Percentiles rank a stretch among this genome's conserved stretches.
phyloP scores from a whole-genome alignment of 73 alveolate species.

The Paramecium sonneborni region DNA sequence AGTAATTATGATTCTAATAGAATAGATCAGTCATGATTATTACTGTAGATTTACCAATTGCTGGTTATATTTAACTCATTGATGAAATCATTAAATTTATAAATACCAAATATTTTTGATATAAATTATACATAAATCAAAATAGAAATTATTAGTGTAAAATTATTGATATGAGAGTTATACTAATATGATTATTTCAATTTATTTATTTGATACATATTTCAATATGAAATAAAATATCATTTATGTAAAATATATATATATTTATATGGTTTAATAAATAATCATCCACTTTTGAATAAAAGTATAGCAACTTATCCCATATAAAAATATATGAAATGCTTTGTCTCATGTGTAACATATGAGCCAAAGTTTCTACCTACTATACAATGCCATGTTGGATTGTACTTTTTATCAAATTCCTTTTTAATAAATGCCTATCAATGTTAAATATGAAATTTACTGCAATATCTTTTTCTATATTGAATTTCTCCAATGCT shows the following conservation, averaged over 20 bases:
- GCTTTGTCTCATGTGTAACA: slow-evolving; percentile 98
- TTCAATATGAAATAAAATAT: neutral
- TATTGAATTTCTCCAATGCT: slow-evolving; percentile 96
- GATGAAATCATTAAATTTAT: slow-evolving; percentile 68
- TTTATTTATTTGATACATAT: neutral
- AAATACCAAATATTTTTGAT: neutral
- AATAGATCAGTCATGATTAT: slow-evolving; percentile 72
- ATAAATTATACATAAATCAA: too few relatives aligned
- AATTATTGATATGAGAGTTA: slow-evolving; percentile 2
- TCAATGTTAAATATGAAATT: neutral
- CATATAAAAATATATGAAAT: slow-evolving; percentile 96
- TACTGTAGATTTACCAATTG: slow-evolving; percentile 83
- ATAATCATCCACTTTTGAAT: slow-evolving; percentile 73
- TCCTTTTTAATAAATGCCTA: slow-evolving; percentile 99
- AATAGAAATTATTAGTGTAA: too few relatives aligned
- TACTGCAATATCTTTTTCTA: slow-evolving; percentile 96
- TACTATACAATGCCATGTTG: slow-evolving; percentile 99
- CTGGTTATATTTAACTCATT: slow-evolving; percentile 73
- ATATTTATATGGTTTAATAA: neutral
- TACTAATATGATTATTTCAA: neutral
- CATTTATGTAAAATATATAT: neutral
- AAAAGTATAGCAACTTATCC: slow-evolving; percentile 94
- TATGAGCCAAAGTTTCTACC: slow-evolving; percentile 95
- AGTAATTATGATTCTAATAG: slow-evolving; percentile 68
- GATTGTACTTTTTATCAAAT: slow-evolving; percentile 99